Evolutionary conservation across 345 rosid species (phyloP).

Genomic region (Boechera divaricarpa): DNA sequence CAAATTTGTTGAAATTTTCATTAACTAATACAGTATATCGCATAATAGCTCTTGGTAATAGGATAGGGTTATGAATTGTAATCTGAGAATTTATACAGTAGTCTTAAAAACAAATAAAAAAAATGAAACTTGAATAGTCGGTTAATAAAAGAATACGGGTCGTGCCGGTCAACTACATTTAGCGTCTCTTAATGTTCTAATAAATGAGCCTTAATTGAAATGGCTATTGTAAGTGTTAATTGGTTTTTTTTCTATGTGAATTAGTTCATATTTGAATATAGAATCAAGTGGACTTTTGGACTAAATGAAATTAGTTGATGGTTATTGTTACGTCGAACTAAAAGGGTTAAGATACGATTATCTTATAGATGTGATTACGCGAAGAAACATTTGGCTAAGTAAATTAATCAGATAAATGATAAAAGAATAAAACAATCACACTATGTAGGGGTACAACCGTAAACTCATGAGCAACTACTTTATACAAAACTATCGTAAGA

Average conservation of each 20-base stretch:
- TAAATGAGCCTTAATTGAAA: conserved; percentile 20
- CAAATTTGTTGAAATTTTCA: conserved; percentile 28
- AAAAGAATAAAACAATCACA: background rate
- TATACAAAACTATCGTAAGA: conserved; percentile 6
- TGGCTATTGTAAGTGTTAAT: conserved; percentile 29
- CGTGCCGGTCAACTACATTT: conserved; percentile 43
- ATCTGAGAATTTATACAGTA: conserved; percentile 9
- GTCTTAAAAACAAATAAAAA: background rate
- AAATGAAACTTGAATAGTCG: conserved; percentile 37
- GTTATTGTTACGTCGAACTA: background rate
- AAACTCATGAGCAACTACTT: background rate
- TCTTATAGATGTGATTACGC: background rate
- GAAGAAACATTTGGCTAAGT: background rate
- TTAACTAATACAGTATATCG: conserved; percentile 10
- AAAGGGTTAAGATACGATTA: background rate
- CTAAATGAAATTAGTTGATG: conserved; percentile 10
- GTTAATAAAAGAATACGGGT: conserved; percentile 23
- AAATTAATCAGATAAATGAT: background rate
- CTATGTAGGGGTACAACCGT: background rate
- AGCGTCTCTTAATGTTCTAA: conserved; percentile 27
- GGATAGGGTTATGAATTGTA: conserved; percentile 17
- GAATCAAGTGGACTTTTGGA: conserved; percentile 14
- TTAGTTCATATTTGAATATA: conserved; percentile 1
- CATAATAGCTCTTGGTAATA: conserved; percentile 25
- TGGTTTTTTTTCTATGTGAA: background rate